Base-by-base conservation (phyloP, 805 yeast genomes). In the Helenozyma baotianmanensis region DNA sequence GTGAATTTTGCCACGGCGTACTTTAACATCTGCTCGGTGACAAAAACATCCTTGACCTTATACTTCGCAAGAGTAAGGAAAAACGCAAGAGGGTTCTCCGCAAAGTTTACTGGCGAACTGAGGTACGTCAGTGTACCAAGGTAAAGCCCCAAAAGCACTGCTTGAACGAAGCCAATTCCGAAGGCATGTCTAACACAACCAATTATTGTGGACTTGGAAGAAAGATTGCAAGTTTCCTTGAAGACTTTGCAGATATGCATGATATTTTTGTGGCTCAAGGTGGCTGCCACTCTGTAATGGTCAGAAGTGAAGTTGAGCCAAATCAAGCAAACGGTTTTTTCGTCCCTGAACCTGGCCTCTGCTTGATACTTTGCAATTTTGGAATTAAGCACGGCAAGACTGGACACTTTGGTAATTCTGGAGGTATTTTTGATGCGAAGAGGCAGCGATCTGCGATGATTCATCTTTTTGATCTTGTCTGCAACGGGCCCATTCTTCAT, bases 161-260 rank as follows among this genome's bases (percentile, higher is more conserved):
- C 73, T 54, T 87, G 90, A 17, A 92, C 61, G 53, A 92, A 89
- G 0, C 99, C 99, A 17, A 90, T 57, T 0, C 97, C 97, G 2
- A 73, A 60, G 2, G 86, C 76, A 45, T 89, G 90, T 27, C 94
- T 76, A 7, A 86, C 94, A 56, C 96, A 80, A 0, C 96, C 95
- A 25, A 90, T 68, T 6, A 92, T 66, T 0, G 96, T 81, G 25
- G 77, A 74, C 21, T 74, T 70, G 24, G 83, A 73, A 10, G 80
- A 71, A 60, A 92, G 68, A 40, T 86, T 90, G 50, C 96, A 85
- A 0, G 97, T 90, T 53, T 90, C 97, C 47, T 92, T 90, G 51
- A 87, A 72, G 14, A 85, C 83, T 49, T 89, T 87, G 58, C 97
- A 88, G 56, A 85, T 73, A 2, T 86, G 81, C 45, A 89, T 58